These are phyloP conservation scores for Strobilomyces confusus DNA, from an alignment of 768 basidiomycete species.

Conservation along the genomic window DNA sequence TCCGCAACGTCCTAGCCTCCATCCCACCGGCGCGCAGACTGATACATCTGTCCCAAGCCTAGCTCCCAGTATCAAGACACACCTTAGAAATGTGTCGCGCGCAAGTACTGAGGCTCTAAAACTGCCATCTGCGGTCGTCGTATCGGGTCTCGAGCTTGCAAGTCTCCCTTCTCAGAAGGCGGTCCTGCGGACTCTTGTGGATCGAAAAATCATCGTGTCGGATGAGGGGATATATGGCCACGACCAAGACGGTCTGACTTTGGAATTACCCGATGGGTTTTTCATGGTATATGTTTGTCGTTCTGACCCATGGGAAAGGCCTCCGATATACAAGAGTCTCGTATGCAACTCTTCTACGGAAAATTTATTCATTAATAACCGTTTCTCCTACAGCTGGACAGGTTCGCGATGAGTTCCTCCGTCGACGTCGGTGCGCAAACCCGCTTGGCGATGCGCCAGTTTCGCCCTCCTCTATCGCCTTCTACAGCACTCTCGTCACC, in stretches of 20 bases:
- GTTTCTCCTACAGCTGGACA: conserved; percentile 53
- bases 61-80: conserved; percentile 6
- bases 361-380: not conserved
- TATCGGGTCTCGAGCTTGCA: conserved; percentile 69
- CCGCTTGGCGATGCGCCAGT: conserved; percentile 32
- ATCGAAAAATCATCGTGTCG: conserved; percentile 46
- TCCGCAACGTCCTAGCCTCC: conserved; percentile 10
- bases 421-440: conserved; percentile 45
- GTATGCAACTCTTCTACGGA: conserved; percentile 38
- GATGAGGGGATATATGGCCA: conserved; percentile 14
- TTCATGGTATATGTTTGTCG: conserved; percentile 72
- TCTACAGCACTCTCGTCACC: conserved; percentile 29
- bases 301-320: conserved; percentile 58
- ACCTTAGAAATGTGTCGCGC: conserved; percentile 13
- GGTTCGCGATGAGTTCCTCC: conserved; percentile 72
- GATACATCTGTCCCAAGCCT: conserved; percentile 16
- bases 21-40: conserved; percentile 8
- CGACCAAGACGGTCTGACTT: conserved; percentile 27
- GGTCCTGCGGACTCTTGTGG: conserved; percentile 48
- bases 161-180: conserved; percentile 52
- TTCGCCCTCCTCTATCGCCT: conserved; percentile 27
- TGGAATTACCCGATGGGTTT: conserved; percentile 56
- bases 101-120: conserved; percentile 23
- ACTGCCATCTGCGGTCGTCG: conserved; percentile 58
- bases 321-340: conserved; percentile 58